Evolutionary conservation across 2,329 filamentous ascomycete genomes (phyloP).

Genomic region (Beauveria caledonica): DNA sequence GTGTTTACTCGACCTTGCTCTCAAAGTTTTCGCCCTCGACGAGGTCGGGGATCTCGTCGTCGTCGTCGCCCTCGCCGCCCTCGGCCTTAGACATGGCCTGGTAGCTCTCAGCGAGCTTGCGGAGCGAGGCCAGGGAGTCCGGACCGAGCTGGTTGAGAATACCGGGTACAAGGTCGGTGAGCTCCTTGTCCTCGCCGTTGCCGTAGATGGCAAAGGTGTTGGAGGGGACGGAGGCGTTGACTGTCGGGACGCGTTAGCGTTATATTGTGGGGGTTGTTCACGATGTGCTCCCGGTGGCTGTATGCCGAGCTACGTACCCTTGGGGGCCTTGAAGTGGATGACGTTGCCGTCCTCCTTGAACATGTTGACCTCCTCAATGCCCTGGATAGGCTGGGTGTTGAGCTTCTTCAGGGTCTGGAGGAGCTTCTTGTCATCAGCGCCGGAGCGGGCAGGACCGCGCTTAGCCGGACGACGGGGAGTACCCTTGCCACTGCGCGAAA

Average conservation of each 20-base stretch:
- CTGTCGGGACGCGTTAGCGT: slow-evolving; percentile 37
- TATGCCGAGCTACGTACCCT: slow-evolving; percentile 57
- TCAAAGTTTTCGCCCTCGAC: slow-evolving; percentile 98
- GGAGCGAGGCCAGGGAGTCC: slow-evolving; percentile 92
- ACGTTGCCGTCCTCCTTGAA: slow-evolving; percentile 99
- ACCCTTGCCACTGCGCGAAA: slow-evolving; percentile 70
- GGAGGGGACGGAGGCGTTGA: slow-evolving; percentile 91
- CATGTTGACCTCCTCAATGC: slow-evolving; percentile 99
- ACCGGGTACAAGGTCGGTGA: slow-evolving; percentile 96
- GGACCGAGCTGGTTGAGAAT: slow-evolving; percentile 99
- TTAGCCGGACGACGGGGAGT: slow-evolving; percentile 97
- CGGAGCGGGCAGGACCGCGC: slow-evolving; percentile 88
- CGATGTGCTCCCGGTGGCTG: not conserved
- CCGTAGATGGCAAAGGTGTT: slow-evolving; percentile 99
- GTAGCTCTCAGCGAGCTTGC: slow-evolving; percentile 98
- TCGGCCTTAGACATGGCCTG: slow-evolving; percentile 97
- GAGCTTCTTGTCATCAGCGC: slow-evolving; percentile 99
- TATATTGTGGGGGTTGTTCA: not conserved
- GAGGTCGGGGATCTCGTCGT: slow-evolving; percentile 94
- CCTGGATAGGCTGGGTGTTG: slow-evolving; percentile 98
- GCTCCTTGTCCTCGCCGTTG: slow-evolving; percentile 97
- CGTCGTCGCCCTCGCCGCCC: slow-evolving; percentile 72
- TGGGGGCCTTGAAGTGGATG: slow-evolving; percentile 96
- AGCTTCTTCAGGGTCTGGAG: slow-evolving; percentile 97
- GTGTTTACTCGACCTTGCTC: slow-evolving; percentile 81